These are phyloP conservation scores for Fraxinus floribunda DNA, from an alignment of 305 asterid species.

Conservation along the genomic window DNA sequence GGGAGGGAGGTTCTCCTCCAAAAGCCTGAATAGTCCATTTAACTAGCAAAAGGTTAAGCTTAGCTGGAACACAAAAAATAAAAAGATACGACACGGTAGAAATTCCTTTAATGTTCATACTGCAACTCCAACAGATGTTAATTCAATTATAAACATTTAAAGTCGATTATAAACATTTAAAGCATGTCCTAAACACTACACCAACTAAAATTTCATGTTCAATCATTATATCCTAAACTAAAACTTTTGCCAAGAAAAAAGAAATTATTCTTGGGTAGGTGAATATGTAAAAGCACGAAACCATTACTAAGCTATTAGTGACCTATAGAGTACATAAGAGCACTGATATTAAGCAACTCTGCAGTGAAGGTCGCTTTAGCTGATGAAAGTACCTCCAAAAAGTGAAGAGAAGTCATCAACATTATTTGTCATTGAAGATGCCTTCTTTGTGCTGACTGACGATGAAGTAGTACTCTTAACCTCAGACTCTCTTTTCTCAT, in stretches of 20 bases:
- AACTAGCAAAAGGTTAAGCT: not conserved
- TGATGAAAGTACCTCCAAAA: constrained; percentile 62
- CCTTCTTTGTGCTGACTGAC: constrained; percentile 34
- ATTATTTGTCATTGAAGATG: constrained; percentile 30
- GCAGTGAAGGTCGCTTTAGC: constrained; percentile 17
- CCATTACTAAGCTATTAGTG: not conserved
- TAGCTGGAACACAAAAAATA: not conserved
- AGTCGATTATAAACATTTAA: not conserved
- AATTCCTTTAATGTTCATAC: not conserved
- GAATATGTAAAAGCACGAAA: not conserved
- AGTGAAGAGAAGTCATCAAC: constrained; percentile 49
- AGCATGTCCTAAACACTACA: not conserved
- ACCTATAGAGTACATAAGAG: not conserved
- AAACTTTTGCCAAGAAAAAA: not conserved
- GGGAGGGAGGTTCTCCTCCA: not conserved
- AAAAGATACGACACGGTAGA: not conserved
- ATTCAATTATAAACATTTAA: not conserved
- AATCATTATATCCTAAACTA: not conserved
- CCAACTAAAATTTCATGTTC: not conserved
- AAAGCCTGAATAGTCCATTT: not conserved
- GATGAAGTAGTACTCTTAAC: constrained; percentile 39
- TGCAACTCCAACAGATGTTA: not conserved
- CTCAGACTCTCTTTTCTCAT: constrained; percentile 36
- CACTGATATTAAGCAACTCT: constrained; percentile 5
- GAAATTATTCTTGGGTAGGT: not conserved